Evolutionary conservation across 2,329 filamentous ascomycete species (phyloP).

Genomic region (Coniella vitis): DNA sequence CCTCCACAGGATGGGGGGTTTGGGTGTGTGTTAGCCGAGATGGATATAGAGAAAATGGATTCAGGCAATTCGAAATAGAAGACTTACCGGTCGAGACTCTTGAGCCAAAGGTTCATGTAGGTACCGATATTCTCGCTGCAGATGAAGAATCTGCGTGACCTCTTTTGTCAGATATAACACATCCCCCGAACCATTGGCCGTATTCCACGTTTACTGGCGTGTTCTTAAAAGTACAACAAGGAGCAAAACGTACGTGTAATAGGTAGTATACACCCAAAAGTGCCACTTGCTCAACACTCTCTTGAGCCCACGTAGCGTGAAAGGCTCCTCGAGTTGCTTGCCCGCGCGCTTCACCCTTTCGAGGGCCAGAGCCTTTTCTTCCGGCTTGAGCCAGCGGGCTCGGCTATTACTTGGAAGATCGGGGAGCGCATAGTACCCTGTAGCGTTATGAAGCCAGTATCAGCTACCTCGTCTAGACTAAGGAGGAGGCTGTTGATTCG

Average conservation of each 20-base stretch:
- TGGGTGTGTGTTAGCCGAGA: no score
- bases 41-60: no score
- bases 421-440: slow-evolving; percentile 19
- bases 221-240: no score
- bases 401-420: slow-evolving; percentile 19
- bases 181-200: no score
- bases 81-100: slow-evolving; percentile 16
- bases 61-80: neutral
- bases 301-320: slow-evolving; percentile 17
- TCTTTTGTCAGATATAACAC: neutral
- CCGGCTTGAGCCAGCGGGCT: slow-evolving; percentile 22
- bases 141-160: slow-evolving; percentile 22
- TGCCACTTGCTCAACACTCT: slow-evolving; percentile 26
- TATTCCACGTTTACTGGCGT: no score
- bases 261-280: slow-evolving; percentile 25
- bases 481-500: no score
- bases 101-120: slow-evolving; percentile 24
- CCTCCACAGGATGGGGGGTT: no score
- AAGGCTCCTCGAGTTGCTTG: slow-evolving; percentile 20
- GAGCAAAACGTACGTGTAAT: slow-evolving; percentile 19
- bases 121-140: slow-evolving; percentile 21
- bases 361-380: slow-evolving; percentile 20
- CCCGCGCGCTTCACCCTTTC: slow-evolving; percentile 22
- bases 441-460: neutral
- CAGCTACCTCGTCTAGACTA: no score